Conservation (phyloP, 768 basidiomycete genomes). For the Kwoniella europaea region DNA sequence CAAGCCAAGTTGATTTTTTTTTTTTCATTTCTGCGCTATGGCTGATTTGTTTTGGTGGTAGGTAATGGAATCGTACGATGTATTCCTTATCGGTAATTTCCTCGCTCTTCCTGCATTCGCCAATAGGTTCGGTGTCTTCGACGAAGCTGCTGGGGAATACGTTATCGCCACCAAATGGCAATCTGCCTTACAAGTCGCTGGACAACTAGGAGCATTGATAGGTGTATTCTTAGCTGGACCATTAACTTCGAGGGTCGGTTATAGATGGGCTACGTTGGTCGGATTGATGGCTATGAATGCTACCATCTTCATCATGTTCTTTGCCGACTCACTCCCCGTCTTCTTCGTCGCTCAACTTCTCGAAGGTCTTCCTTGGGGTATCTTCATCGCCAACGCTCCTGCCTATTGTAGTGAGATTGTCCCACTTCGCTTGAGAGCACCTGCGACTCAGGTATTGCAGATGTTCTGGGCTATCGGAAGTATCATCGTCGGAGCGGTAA, state of each 20-base stretch:
- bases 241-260: constrained; percentile 40
- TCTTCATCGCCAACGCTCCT: constrained; percentile 51
- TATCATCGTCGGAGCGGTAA: constrained; percentile 54
- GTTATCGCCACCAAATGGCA: constrained; percentile 49
- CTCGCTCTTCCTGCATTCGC: constrained; percentile 41
- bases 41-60: constrained; percentile 1
- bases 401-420: constrained; percentile 54
- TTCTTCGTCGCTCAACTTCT: constrained; percentile 49
- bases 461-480: constrained; percentile 56
- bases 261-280: constrained; percentile 44
- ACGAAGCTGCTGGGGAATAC: constrained; percentile 10
- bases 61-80: constrained; percentile 42
- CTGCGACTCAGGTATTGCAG: constrained; percentile 53
- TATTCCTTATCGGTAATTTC: constrained; percentile 48
- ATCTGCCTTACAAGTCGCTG: constrained; percentile 37
- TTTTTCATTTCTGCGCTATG: not conserved
- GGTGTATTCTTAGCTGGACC: constrained; percentile 20
- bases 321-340: constrained; percentile 44
- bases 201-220: constrained; percentile 45
- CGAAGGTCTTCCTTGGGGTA: constrained; percentile 51
- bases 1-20: not conserved
- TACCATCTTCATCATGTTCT: constrained; percentile 48
- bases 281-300: constrained; percentile 45
- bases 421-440: constrained; percentile 51
- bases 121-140: constrained; percentile 27